Percentiles rank a stretch among this genome's conserved stretches.
Conservation (phyloP, 345 rosid genomes). For the Citrus sp. region DNA sequence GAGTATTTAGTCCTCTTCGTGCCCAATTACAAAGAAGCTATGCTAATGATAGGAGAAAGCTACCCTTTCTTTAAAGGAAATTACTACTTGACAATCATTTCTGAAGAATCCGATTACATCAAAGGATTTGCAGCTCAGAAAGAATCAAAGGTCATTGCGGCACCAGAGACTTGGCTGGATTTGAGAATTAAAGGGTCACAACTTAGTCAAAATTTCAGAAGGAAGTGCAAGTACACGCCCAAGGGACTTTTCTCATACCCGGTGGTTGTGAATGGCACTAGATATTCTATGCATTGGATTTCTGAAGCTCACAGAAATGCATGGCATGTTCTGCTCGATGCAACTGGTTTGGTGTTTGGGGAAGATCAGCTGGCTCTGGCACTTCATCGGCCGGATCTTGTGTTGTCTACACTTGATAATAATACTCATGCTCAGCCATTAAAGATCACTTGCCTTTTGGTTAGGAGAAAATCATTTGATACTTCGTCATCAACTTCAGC, state of each 20-base stretch:
- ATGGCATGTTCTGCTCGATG: slow-evolving; percentile 64
- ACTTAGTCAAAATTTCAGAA: slow-evolving; percentile 61
- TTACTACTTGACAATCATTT: slow-evolving; percentile 49
- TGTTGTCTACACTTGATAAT: slow-evolving; percentile 36
- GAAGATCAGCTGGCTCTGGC: slow-evolving; percentile 48
- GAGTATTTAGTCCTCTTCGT: slow-evolving; percentile 58
- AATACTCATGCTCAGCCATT: slow-evolving; percentile 35
- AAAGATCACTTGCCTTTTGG: slow-evolving; percentile 41
- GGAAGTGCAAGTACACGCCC: slow-evolving; percentile 54
- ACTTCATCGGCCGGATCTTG: slow-evolving; percentile 49
- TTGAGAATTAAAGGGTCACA: slow-evolving; percentile 66
- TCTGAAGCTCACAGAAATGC: slow-evolving; percentile 72
- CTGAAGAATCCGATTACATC: slow-evolving; percentile 39
- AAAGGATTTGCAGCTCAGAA: slow-evolving; percentile 38
- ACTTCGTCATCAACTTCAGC: slow-evolving; percentile 8
- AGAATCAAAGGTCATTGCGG: slow-evolving; percentile 49
- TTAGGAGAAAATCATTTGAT: slow-evolving; percentile 45
- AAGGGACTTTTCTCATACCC: slow-evolving; percentile 64
- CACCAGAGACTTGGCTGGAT: slow-evolving; percentile 65
- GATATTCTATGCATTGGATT: slow-evolving; percentile 69
- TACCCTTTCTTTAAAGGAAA: slow-evolving; percentile 63
- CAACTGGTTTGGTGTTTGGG: slow-evolving; percentile 40
- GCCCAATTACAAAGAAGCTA: slow-evolving; percentile 43
- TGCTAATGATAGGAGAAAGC: slow-evolving; percentile 60
- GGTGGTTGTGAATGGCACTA: slow-evolving; percentile 32